Base-by-base conservation (phyloP, 2,329 filamentous ascomycete species). In the Xylaria sp. region DNA sequence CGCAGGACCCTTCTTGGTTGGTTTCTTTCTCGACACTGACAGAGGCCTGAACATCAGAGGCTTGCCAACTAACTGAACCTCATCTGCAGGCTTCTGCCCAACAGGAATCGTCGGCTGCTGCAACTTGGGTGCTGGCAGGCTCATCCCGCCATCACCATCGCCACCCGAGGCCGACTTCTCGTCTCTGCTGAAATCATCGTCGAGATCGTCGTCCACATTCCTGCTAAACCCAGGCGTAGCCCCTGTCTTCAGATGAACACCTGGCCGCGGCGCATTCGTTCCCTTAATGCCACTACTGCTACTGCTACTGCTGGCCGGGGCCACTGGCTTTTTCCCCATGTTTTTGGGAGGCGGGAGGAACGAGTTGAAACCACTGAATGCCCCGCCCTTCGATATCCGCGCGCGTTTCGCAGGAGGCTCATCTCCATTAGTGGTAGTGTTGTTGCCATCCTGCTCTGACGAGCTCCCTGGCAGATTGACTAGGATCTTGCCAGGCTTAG, bases 11-110 rank as follows among this genome's bases (percentile, higher is more conserved):
- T 90, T 93, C 80, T 92, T 93, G 69, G 86, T 87, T 33, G 89
- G 85, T 69, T 91, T 93, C 69, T 91, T 93, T 68, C 92, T 86
- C 17, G 90, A 88, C 15, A 97, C 94, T 0, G 94, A 97, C 42
- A 97, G 82, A 3, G 95, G 95, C 76, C 90, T 92, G 79, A 98
- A 97, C 88, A 93, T 92, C 78, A 94, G 87, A 13, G 93, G 88
- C 73, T 94, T 96, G 22, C 92, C 92, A 1, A 90, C 86, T 15
- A 92, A 79, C 79, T 92, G 90, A 17, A 91, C 85, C 65, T 90
- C 87, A 1, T 86, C 83, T n/a, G 85, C 85, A 29, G 85, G 79
- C 73, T 88, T 88, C 73, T 88, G 84, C 47, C 85, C 85, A 13
- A 81, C 82, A 1, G 85, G 84, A 72, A 87, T 85, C 36, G 82